Evolutionary conservation across 169 alveolate genomes (phyloP).

Genomic region (Plasmodium yoelii): DNA sequence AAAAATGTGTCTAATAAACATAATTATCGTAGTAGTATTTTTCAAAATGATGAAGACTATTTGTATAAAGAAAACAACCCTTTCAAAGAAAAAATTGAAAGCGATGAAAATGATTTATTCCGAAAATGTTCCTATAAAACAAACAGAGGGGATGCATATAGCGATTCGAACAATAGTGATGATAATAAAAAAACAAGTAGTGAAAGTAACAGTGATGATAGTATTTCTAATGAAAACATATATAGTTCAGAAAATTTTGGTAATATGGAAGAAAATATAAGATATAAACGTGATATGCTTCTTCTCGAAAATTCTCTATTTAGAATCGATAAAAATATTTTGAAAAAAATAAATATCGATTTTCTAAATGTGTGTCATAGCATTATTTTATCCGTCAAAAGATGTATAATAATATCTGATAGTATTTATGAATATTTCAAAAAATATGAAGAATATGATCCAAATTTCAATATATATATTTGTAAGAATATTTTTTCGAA

Average conservation of each 20-base stretch:
- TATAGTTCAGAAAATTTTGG: neutral
- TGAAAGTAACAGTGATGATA: neutral
- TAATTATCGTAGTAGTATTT: neutral
- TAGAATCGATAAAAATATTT: constrained; percentile 12
- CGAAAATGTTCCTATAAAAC: neutral
- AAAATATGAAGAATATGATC: constrained; percentile 28
- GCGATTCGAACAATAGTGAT: neutral
- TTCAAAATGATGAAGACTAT: too few species aligned
- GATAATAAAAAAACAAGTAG: neutral
- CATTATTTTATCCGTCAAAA: constrained; percentile 32
- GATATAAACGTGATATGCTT: constrained; percentile 39
- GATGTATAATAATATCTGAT: constrained; percentile 51
- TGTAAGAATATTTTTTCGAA: constrained; percentile 58
- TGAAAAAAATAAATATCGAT: constrained; percentile 44
- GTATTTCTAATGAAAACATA: neutral
- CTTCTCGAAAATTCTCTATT: constrained; percentile 63
- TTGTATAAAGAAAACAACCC: too few species aligned
- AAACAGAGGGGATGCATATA: neutral
- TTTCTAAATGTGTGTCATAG: constrained; percentile 38
- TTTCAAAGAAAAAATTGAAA: neutral
- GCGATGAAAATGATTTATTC: neutral
- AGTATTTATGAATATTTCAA: constrained; percentile 26
- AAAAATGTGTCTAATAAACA: neutral
- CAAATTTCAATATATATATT: constrained; percentile 56
- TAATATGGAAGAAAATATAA: neutral